These are phyloP conservation scores for Beauveria sp. DNA, from an alignment of 2,329 filamentous ascomycete species.

Conservation along the genomic window DNA sequence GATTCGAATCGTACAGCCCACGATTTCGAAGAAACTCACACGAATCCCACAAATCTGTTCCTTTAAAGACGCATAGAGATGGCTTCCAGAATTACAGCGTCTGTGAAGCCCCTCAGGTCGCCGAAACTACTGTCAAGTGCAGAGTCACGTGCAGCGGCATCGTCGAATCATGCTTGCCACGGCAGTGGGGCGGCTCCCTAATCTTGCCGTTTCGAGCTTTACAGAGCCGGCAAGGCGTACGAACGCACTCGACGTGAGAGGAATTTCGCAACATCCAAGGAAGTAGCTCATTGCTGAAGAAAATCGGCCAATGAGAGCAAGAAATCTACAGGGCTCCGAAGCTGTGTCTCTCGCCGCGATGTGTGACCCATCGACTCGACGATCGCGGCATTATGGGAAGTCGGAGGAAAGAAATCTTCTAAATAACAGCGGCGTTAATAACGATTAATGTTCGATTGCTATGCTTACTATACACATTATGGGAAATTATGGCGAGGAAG, in stretches of 20 bases:
- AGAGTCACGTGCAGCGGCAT: conserved; percentile 7
- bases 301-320: not conserved
- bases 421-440: not conserved
- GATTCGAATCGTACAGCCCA: not conserved
- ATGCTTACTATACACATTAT: conserved; percentile 7
- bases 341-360: too few relatives aligned
- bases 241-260: not conserved
- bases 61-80: not conserved
- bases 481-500: not conserved
- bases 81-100: conserved; percentile 2
- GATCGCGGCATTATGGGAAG: not conserved
- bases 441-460: not conserved
- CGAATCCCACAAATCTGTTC: not conserved
- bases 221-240: not conserved
- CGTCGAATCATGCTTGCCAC: conserved; percentile 6
- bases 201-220: conserved; percentile 9
- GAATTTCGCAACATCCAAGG: not conserved
- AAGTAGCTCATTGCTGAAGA: too few relatives aligned
- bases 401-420: not conserved
- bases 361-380: not conserved
- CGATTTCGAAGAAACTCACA: not conserved
- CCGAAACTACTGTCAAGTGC: conserved; percentile 9
- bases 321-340: not conserved
- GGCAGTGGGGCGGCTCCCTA: conserved; percentile 2
- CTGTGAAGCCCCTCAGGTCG: conserved; percentile 12